Conservation (phyloP, 352 stramenopile species). For the Aphanomyces stellatus region DNA sequence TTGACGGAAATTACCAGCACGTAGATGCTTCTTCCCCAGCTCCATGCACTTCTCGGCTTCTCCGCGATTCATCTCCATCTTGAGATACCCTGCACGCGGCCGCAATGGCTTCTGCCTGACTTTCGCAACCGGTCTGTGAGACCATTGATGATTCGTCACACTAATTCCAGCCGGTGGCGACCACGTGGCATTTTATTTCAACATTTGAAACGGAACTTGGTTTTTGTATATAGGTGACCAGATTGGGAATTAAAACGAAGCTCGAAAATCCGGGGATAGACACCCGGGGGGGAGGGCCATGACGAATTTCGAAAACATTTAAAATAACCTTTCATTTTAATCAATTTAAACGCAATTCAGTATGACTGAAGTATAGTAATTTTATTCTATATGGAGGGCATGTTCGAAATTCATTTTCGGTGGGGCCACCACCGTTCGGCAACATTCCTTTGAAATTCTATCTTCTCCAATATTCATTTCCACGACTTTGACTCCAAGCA, state of each 20-base stretch:
- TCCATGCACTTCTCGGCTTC: conserved; percentile 90
- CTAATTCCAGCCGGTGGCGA: neutral
- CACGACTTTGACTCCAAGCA: neutral
- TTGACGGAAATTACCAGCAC: conserved; percentile 75
- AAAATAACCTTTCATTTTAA: neutral
- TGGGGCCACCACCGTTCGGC: too few species aligned
- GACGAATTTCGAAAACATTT: neutral
- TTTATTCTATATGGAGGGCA: too few species aligned
- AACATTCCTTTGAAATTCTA: too few species aligned
- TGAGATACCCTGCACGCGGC: neutral
- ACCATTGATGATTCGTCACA: conserved; percentile 9
- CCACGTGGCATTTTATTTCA: too few species aligned
- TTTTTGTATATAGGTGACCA: too few species aligned
- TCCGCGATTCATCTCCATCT: conserved; percentile 88
- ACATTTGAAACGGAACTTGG: too few species aligned
- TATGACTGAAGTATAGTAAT: too few species aligned
- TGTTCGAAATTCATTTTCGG: too few species aligned
- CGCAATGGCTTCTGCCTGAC: neutral
- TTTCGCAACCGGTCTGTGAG: conserved; percentile 5
- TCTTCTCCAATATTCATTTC: neutral
- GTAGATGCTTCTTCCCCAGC: conserved; percentile 81
- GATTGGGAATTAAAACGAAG: too few species aligned
- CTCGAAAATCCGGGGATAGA: neutral
- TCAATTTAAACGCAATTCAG: neutral
- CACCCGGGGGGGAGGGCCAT: too few species aligned